Evolutionary conservation across 2,329 filamentous ascomycete genomes (phyloP).

Genomic region (Colletotrichum orbiculare): DNA sequence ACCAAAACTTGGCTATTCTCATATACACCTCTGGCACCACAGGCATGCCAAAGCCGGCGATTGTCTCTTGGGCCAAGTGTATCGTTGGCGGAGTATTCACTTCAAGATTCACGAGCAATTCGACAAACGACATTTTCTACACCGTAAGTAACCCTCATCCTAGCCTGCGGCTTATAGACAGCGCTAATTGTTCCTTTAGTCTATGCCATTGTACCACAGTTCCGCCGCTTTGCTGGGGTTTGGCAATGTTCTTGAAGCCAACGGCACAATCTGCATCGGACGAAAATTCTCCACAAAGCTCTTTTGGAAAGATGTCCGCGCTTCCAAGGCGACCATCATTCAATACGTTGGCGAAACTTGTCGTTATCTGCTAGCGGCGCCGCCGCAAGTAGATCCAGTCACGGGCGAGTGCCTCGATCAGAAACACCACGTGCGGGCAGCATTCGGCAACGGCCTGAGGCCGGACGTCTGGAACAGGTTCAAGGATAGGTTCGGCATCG

Average conservation of each 20-base stretch:
- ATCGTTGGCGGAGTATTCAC: constrained; percentile 65
- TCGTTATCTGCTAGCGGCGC: constrained; percentile 80
- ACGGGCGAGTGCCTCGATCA: constrained; percentile 78
- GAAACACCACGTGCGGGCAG: constrained; percentile 77
- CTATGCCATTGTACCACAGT: constrained; percentile 91
- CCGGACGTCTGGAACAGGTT: constrained; percentile 89
- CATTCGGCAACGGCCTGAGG: constrained; percentile 86
- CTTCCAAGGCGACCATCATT: constrained; percentile 76
- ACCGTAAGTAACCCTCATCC: constrained; percentile 63
- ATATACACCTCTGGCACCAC: constrained; percentile 92
- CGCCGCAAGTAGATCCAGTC: constrained; percentile 68
- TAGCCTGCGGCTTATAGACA: constrained; percentile 1
- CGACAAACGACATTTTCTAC: constrained; percentile 75
- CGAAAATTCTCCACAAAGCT: constrained; percentile 81
- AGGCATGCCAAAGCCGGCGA: constrained; percentile 82
- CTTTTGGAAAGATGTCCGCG: constrained; percentile 83
- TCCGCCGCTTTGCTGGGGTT: constrained; percentile 80
- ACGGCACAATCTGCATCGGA: constrained; percentile 76
- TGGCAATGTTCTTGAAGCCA: constrained; percentile 66
- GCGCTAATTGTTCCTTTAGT: constrained; percentile 54
- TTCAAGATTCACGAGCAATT: constrained; percentile 66
- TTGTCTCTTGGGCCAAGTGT: constrained; percentile 78
- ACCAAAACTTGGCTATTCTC: constrained; percentile 73
- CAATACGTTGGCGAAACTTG: constrained; percentile 92
- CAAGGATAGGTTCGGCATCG: constrained; percentile 82